Base-by-base conservation (phyloP, 1,139 yeast species). In the Blastobotrys arbuscula region DNA sequence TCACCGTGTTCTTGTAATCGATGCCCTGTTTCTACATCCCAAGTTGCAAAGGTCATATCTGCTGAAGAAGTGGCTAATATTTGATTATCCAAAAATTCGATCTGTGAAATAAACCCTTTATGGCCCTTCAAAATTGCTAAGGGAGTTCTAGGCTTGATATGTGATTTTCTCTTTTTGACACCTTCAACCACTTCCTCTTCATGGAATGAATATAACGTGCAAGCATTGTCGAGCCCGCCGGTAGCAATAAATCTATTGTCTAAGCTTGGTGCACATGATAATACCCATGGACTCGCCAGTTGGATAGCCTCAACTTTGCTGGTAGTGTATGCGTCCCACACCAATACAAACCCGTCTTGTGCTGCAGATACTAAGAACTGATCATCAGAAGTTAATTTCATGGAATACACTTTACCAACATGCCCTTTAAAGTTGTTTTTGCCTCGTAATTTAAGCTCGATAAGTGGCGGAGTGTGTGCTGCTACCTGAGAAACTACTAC, bases 261-360 rank as follows among this genome's bases (percentile, higher is more conserved):
- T 0, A 89, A 88, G 1, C 92, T 78, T 36, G 79, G 75, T 2
- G 84, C 88, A 68, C 95, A 82, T 1, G 87, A 70, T 49, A 87
- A 73, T 1, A 85, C 88, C 87, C 95, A 89, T 42, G 82, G 82
- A 49, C 84, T 84, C 8, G 62, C 61, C 24, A 70, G 56, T 12
- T 58, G 61, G 16, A 89, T 78, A 0, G 89, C 89, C 53, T 82
- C 79, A 50, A 77, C 73, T 61, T 90, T 90, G 56, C 77, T 71
- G 2, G 92, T 92, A 0, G 87, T 78, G 2, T 76, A 70, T 0
- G 89, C 76, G 63, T 89, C 92, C 97, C 97, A 90, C 28, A 88
- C 66, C 43, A 90, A 73, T 72, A 88, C 74, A 60, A 79, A 84
- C 2, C 96, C 96, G 66, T 90, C 97, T 62, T 87, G 96, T 31